These are phyloP conservation scores for Bidens hawaiensis DNA, from an alignment of 140 eudicot species.

Conservation along the genomic window DNA sequence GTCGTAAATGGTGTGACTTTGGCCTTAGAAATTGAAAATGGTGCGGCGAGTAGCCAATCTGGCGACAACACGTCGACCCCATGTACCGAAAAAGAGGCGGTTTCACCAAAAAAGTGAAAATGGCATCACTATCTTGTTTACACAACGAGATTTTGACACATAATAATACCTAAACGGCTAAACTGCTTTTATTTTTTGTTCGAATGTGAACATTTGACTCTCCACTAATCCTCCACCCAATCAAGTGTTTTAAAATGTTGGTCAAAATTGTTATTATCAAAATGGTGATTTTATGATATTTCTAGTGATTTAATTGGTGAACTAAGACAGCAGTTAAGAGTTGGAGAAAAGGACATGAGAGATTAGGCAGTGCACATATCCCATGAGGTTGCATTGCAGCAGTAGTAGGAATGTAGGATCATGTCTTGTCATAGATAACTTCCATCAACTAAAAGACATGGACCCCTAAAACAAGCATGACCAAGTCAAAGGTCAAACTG, in stretches of 20 bases:
- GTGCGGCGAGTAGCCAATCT: background rate
- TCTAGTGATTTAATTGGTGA: background rate
- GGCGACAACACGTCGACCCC: background rate
- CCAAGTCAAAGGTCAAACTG: constrained; percentile 5
- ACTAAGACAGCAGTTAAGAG: background rate
- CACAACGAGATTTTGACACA: background rate
- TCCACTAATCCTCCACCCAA: background rate
- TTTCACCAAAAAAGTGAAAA: background rate
- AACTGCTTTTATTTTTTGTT: no score
- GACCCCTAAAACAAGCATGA: background rate
- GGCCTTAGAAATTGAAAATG: background rate
- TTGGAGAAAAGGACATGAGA: constrained; percentile 18
- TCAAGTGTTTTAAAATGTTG: background rate
- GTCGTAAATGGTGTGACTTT: background rate
- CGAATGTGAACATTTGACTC: background rate
- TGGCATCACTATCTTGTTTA: background rate
- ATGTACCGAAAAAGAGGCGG: background rate
- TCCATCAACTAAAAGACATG: constrained; percentile 23
- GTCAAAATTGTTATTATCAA: background rate
- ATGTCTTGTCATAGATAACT: constrained; percentile 9
- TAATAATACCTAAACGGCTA: no score
- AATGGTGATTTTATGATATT: background rate
- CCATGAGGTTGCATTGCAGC: constrained; percentile 12
- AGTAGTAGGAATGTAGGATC: constrained; percentile 1
- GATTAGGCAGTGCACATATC: constrained; percentile 11